Conservation (phyloP, 2,329 filamentous ascomycete genomes). For the Pleurostoma richardsiae region DNA sequence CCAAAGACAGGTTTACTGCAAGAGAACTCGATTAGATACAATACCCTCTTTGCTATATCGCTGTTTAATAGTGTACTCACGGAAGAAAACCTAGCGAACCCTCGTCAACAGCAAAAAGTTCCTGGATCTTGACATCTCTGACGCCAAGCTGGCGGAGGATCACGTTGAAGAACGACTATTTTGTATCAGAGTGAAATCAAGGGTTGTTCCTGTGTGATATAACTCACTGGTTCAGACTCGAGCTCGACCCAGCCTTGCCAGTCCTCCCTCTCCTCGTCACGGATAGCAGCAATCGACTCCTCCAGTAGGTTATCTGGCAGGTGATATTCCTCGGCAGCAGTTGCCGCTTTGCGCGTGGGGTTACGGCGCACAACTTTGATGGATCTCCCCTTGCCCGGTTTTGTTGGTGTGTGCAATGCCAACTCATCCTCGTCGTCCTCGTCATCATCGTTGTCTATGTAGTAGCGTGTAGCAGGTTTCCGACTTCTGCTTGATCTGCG, state of each 20-base stretch:
- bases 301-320: conserved; percentile 35
- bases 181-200: conserved; percentile 9
- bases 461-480: neutral
- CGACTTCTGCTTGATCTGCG: neutral
- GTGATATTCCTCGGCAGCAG: conserved; percentile 18
- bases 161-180: conserved; percentile 75
- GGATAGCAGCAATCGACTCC: conserved; percentile 41
- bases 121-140: conserved; percentile 65
- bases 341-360: conserved; percentile 14
- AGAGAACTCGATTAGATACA: conserved; percentile 17
- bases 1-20: conserved; percentile 69
- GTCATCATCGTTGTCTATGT: neutral
- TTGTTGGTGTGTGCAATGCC: too few relatives aligned
- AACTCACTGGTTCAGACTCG: conserved; percentile 78
- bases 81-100: conserved; percentile 57
- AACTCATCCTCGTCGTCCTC: neutral
- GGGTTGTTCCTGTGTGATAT: neutral
- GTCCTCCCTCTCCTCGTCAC: conserved; percentile 45
- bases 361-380: conserved; percentile 6
- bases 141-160: conserved; percentile 79
- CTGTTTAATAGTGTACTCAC: conserved; percentile 32
- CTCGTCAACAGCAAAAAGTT: conserved; percentile 70
- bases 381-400: too few relatives aligned
- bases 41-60: neutral
- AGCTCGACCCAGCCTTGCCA: conserved; percentile 79